phyloP scores from a whole-genome alignment of 306 rosid species.

The Prunus mongolica region DNA sequence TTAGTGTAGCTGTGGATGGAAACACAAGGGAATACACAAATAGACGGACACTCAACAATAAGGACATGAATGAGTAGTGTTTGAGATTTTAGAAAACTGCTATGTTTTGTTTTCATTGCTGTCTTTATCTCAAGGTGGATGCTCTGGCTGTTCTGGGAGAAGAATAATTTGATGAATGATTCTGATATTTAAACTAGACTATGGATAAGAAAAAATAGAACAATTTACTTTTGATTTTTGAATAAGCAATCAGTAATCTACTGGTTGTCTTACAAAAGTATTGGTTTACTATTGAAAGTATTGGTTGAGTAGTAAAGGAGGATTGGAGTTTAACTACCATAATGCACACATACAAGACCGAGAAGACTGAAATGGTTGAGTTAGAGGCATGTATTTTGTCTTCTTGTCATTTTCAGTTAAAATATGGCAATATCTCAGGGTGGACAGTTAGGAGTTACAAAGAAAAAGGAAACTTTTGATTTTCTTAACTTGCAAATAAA shows the following conservation, averaged over 20 bases:
- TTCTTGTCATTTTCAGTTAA: too few relatives aligned
- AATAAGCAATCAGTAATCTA: neutral
- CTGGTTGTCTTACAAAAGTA: neutral
- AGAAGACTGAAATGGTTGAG: neutral
- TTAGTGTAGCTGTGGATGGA: neutral
- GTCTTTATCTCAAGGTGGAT: neutral
- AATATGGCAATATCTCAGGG: neutral
- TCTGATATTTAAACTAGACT: neutral
- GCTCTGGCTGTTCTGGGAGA: neutral
- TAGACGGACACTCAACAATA: neutral
- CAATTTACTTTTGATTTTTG: neutral
- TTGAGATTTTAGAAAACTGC: neutral
- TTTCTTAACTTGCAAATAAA: too few relatives aligned
- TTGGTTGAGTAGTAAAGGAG: neutral
- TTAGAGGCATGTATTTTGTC: neutral
- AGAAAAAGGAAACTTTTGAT: too few relatives aligned
- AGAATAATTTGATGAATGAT: neutral
- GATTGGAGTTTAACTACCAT: neutral
- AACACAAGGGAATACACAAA: neutral
- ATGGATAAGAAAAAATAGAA: neutral
- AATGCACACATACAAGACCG: neutral
- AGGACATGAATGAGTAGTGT: neutral
- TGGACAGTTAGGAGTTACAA: too few relatives aligned
- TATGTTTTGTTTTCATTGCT: neutral
- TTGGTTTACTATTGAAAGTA: too few relatives aligned